Base-by-base conservation (phyloP, 768 basidiomycete species). In the Clavaria fumosa region DNA sequence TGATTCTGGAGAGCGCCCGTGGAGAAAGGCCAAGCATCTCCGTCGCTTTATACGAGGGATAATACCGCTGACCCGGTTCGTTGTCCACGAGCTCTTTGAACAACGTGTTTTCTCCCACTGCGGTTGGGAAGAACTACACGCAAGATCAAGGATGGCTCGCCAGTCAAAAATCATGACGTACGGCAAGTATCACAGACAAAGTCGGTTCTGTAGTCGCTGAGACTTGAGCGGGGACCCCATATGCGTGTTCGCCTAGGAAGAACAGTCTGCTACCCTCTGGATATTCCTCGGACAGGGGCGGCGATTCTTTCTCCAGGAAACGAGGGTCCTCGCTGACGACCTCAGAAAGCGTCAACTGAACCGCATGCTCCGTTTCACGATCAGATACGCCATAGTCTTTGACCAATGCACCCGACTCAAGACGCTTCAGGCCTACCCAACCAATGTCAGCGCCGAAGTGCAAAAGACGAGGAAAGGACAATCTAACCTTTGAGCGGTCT, bases 161-260 rank as follows among this genome's bases (percentile, higher is more conserved):
- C 26, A 23, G 15, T 11, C 40, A 7, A 5, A 19, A 17, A 35
- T 33, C 10, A 31, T 15, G 11, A 20, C 66, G 43, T 50, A 93
- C 89, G n/a, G 89, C 91, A 41, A 96, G 70, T 31, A 85, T 59
- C 34, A 97, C 82, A 7, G 86, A 78, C 9, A 97, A 58, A 1
- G 72, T 63, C 2, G 69, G 66, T 3, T 81, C 71, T 0, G 69
- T 70, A 0, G 88, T 85, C 0, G 60, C 68, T 26, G 74, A 68
- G 7, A 99, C 86, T 49, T 90, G 83, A 0, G 91, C 90, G 10
- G 93, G 88, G 2, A 85, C 78, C n/a, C 95, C 95, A 50, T 93
- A 99, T 0, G 84, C 88, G 52, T 88, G 78, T 50, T 85, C 80
- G 11, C 93, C 91, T 5, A 97, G 67, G 74, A 96, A 97, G 60